Conservation (phyloP, 2,329 filamentous ascomycete genomes). For the Purpureocillium lavendulum region DNA sequence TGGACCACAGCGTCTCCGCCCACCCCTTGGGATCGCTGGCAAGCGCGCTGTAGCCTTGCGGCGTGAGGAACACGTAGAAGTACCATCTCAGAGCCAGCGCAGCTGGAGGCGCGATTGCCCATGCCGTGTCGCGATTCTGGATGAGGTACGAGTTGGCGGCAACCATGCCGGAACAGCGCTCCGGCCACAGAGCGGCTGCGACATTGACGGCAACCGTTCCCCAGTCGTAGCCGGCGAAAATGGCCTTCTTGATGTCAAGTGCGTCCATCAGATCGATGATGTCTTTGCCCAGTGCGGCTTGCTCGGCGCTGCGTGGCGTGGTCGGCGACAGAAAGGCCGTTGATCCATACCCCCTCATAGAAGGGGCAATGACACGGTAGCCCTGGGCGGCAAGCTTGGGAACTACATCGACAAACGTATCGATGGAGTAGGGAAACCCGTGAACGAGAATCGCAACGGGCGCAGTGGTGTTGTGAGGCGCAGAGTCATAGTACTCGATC, state of each 20-base stretch:
- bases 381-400: background rate
- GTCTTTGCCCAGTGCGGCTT: slow-evolving; percentile 3
- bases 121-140: slow-evolving; percentile 3
- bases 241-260: slow-evolving; percentile 3
- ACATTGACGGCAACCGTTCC: slow-evolving; percentile 4
- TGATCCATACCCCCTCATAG: background rate
- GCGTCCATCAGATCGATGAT: slow-evolving; percentile 4
- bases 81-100: slow-evolving; percentile 1
- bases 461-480: background rate
- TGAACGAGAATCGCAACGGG: slow-evolving; percentile 2
- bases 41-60: slow-evolving; percentile 1
- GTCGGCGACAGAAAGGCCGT: slow-evolving; percentile 1
- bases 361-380: slow-evolving; percentile 3
- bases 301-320: slow-evolving; percentile 2
- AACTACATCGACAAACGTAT: slow-evolving; percentile 1
- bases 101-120: background rate
- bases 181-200: slow-evolving; percentile 2
- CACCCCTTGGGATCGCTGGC: slow-evolving; percentile 2
- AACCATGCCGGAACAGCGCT: slow-evolving; percentile 2
- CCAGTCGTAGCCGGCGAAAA: slow-evolving; percentile 4
- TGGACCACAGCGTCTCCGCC: slow-evolving; percentile 1
- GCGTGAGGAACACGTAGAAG: slow-evolving; percentile 4
- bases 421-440: slow-evolving; percentile 3
- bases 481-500: slow-evolving; percentile 2
- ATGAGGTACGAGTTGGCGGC: slow-evolving; percentile 3